phyloP scores from a whole-genome alignment of 192 early-diverging fungal genomes.

The Anaeromyces robustus region DNA sequence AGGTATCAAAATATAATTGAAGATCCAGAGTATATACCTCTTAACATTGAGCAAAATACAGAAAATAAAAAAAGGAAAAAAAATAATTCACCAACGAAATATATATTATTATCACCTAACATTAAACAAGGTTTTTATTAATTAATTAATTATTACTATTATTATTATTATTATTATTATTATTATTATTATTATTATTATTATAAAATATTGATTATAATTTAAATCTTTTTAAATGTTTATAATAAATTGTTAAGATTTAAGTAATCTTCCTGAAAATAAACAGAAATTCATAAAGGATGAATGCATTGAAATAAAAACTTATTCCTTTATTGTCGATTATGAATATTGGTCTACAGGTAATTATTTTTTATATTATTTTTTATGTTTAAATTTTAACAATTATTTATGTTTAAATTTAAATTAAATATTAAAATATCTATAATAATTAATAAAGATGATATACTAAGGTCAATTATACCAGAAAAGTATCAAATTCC shows the following conservation, averaged over 20 bases:
- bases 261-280: not conserved
- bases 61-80: not conserved
- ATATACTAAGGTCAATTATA: slow-evolving; percentile 76
- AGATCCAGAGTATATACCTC: not conserved
- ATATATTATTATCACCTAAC: not conserved
- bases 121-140: not conserved
- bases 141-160: too few relatives aligned
- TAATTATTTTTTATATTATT: not conserved
- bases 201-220: too few relatives aligned
- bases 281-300: not conserved
- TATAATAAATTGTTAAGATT: not conserved
- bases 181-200: too few relatives aligned
- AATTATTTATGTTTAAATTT: too few relatives aligned
- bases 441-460: slow-evolving; percentile 23
- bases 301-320: not conserved
- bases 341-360: not conserved
- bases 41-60: not conserved
- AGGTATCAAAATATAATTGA: not conserved
- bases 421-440: too few relatives aligned
- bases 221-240: too few relatives aligned
- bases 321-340: not conserved
- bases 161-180: too few relatives aligned
- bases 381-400: too few relatives aligned
- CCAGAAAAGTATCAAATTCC: slow-evolving; percentile 71
- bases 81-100: not conserved